Percentiles rank a stretch among this genome's conserved stretches.
Evolutionary conservation across 2,329 filamentous ascomycete genomes (phyloP).

Genomic region (Xylaria sp.): DNA sequence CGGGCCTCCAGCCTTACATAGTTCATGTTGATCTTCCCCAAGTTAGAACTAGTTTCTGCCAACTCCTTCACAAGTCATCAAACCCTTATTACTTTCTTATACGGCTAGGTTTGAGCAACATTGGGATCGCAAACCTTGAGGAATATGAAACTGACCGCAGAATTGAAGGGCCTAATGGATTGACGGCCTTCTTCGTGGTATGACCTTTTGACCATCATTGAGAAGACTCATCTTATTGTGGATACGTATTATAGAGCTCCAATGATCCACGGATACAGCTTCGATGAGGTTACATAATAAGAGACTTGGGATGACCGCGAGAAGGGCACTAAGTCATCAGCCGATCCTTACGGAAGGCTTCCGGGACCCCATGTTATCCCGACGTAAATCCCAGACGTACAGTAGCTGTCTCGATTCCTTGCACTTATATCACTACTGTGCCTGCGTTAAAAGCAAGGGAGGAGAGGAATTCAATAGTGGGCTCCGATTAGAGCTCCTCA

Average conservation of each 20-base stretch:
- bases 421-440: not conserved
- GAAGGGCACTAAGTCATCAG: not conserved
- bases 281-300: not conserved
- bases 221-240: not conserved
- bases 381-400: not conserved
- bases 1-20: not conserved
- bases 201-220: not conserved
- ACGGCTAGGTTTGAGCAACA: not conserved
- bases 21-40: slow-evolving; percentile 17
- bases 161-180: not conserved
- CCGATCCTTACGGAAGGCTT: slow-evolving; percentile 18
- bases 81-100: not conserved
- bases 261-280: not conserved
- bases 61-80: not conserved
- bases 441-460: not conserved
- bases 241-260: not conserved
- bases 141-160: not conserved
- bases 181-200: not conserved
- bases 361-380: slow-evolving; percentile 8
- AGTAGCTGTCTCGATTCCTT: slow-evolving; percentile 11
- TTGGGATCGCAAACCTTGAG: not conserved
- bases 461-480: slow-evolving; percentile 1
- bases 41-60: not conserved
- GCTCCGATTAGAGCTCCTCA: slow-evolving; percentile 13
- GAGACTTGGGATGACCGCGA: slow-evolving; percentile 2